Evolutionary conservation across 495 filamentous ascomycete genomes (phyloP), one percentile per base, ranked within the genome.

Genomic region (Filosporella fistucella): DNA sequence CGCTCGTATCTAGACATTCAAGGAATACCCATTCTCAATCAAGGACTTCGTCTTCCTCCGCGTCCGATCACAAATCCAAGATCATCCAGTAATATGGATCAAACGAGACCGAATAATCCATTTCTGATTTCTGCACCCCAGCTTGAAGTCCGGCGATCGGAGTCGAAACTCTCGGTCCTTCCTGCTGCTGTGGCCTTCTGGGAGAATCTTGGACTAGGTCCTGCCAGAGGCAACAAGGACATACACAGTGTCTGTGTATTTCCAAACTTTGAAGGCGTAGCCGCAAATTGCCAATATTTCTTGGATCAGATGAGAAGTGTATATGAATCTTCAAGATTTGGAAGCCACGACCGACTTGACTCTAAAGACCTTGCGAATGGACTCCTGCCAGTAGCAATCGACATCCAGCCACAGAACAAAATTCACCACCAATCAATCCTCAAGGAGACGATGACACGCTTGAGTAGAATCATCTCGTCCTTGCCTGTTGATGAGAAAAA

Each of bases 131-230:
- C 47, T 5, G 44, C 54, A 0, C 88, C 88, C 2, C 84, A 90
- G 59, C 59, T 96, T 21, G 86, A 89, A 35, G 65, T 96, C 14
- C 84, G 85, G 32, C 80, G 91, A 1, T 81, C 82, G 11, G 86
- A 89, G 35, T 79, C 76, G 5, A 78, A 71, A 42, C 71, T 93
- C 28, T 86, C 94, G 28, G 70, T 95, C 25, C 69, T 95, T 30
- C 88, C 91, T 8, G 73, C 90, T 5, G 85, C 88, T 1, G 61
- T 96, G 8, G 60, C 75, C 0, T 99, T 97, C 57, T 97, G 94
- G 94, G 90, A 97, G 54, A 85, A 84, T 18, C 74, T 97, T 49
- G 85, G 88, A 4, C 75, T 99, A 20, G 82, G 79, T 16, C 93
- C 94, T 16, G 76, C 80, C 25, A 78, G 81, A 61, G 89, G 88